Percentiles rank a stretch among this genome's conserved stretches.
Evolutionary conservation across 495 filamentous ascomycete species (phyloP).

Genomic region (Podospora pseudocomata): DNA sequence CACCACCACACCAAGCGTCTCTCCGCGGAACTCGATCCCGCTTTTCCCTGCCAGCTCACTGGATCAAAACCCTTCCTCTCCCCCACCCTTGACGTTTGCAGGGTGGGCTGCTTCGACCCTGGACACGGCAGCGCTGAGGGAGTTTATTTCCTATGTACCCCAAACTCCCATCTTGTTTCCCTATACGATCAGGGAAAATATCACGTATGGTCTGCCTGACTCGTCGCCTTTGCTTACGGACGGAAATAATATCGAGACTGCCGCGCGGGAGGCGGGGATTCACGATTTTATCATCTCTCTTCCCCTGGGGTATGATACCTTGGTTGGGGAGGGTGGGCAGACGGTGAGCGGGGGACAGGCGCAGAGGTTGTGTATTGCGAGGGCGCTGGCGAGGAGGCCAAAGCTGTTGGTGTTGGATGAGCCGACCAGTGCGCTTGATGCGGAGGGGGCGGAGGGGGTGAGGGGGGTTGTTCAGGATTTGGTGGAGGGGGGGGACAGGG

Average conservation of each 20-base stretch:
- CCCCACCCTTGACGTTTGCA: constrained; percentile 53
- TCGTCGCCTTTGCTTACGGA: constrained; percentile 35
- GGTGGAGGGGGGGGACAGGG: constrained; percentile 27
- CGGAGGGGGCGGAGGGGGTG: constrained; percentile 62
- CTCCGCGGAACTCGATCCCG: background rate
- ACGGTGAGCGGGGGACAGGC: constrained; percentile 79
- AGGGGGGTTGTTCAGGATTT: constrained; percentile 58
- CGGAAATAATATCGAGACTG: constrained; percentile 46
- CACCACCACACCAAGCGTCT: background rate
- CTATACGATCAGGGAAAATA: constrained; percentile 68
- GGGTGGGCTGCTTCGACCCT: constrained; percentile 52
- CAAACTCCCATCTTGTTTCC: constrained; percentile 79
- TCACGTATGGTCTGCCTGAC: constrained; percentile 66
- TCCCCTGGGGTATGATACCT: constrained; percentile 67
- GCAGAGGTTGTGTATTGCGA: constrained; percentile 76
- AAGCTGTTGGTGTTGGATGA: constrained; percentile 80
- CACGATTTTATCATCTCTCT: constrained; percentile 77
- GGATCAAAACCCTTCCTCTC: constrained; percentile 22
- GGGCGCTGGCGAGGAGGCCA: constrained; percentile 69
- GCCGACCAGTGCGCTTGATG: constrained; percentile 78
- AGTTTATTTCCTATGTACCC: constrained; percentile 68
- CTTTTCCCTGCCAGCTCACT: background rate
- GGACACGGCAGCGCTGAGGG: constrained; percentile 61
- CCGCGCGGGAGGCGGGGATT: constrained; percentile 67
- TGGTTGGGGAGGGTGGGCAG: constrained; percentile 73